These are phyloP conservation scores for Exophiala calicioides DNA, from an alignment of 2,329 filamentous ascomycete genomes.

Conservation along the genomic window DNA sequence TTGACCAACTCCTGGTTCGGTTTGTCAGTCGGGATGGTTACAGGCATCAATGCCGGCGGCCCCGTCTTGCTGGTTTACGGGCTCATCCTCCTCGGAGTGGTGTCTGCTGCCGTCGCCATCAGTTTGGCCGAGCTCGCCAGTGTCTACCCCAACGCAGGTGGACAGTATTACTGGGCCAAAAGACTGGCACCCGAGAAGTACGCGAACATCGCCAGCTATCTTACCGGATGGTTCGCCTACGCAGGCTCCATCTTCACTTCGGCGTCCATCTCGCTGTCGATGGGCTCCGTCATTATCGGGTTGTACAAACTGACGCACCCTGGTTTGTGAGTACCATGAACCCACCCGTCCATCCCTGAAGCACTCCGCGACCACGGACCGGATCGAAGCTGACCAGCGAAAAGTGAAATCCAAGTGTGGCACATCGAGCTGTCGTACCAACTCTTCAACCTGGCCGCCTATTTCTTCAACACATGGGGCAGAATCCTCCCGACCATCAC, in stretches of 20 bases:
- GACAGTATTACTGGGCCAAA: constrained; percentile 29
- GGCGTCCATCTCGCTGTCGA: constrained; percentile 34
- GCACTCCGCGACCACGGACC: too few relatives aligned
- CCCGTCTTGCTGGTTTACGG: constrained; percentile 3
- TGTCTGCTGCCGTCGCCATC: constrained; percentile 55
- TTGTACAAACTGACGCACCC: constrained; percentile 17
- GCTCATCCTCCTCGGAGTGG: constrained; percentile 34
- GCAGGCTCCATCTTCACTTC: constrained; percentile 57
- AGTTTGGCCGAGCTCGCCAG: constrained; percentile 51
- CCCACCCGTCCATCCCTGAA: too few relatives aligned
- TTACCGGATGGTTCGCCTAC: constrained; percentile 57
- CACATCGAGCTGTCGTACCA: too few relatives aligned
- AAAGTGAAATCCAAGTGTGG: too few relatives aligned
- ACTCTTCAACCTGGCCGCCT: constrained; percentile 22
- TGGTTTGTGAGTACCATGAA: constrained; percentile 12
- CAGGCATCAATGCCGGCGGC: constrained; percentile 3
- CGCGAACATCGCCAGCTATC: constrained; percentile 48
- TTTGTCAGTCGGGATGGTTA: constrained; percentile 1
- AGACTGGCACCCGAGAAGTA: constrained; percentile 47
- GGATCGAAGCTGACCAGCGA: too few relatives aligned
- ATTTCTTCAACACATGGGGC: constrained; percentile 10
- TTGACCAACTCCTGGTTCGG: constrained; percentile 5
- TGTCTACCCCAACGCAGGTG: constrained; percentile 53
- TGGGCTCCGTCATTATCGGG: constrained; percentile 17
- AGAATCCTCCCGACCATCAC: constrained; percentile 20